Conservation (phyloP, 1,284 basidiomycete genomes). For the Naganishia albida region DNA sequence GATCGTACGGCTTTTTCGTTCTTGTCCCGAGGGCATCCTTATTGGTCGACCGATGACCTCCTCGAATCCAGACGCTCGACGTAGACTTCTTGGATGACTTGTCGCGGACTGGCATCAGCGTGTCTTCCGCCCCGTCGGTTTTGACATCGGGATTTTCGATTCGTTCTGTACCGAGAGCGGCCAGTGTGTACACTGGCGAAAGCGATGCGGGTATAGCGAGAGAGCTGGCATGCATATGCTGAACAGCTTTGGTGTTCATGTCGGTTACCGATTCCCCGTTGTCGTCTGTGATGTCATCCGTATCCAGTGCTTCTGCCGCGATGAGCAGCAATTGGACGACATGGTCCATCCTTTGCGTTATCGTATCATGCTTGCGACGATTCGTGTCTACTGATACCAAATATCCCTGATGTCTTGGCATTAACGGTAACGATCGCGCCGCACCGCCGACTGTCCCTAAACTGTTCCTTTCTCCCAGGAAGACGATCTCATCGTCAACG, state of each 20-base stretch:
- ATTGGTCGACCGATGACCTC: constrained; percentile 17
- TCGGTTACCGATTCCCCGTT: not conserved
- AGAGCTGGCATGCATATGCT: not conserved
- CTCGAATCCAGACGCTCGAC: constrained; percentile 19
- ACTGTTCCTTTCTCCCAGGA: not conserved
- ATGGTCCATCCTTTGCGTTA: constrained; percentile 2
- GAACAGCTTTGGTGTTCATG: not conserved
- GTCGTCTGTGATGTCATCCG: not conserved
- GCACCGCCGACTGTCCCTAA: not conserved
- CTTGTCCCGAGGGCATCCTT: constrained; percentile 2
- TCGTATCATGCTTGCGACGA: not conserved
- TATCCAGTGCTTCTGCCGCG: constrained; percentile 8
- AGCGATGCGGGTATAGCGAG: constrained; percentile 5
- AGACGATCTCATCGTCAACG: constrained; percentile 7
- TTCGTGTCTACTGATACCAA: too few relatives aligned
- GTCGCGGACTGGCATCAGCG: not conserved
- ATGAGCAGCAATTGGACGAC: constrained; percentile 8
- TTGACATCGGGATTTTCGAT: not conserved
- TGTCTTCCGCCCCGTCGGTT: not conserved
- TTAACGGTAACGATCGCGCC: too few relatives aligned
- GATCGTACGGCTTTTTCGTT: constrained; percentile 16
- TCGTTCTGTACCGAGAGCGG: constrained; percentile 13
- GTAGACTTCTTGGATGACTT: not conserved
- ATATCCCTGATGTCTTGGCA: too few relatives aligned
- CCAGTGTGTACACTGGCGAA: constrained; percentile 18